phyloP scores from a whole-genome alignment of 768 basidiomycete species.

The Xerocomellus dryophilus region DNA sequence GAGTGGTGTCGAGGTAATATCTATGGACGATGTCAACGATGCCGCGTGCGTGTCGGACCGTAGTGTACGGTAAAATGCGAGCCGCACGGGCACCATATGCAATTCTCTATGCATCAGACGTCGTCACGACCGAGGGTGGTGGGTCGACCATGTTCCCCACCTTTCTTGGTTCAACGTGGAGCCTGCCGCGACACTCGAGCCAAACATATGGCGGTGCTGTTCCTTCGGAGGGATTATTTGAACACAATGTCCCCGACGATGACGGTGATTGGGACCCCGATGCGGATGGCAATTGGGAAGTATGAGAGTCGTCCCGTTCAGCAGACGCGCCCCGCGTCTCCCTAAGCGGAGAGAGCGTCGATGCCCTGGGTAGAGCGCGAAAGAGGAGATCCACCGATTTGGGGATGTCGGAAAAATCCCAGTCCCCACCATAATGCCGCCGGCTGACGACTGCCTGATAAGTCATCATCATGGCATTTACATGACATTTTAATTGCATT shows the following conservation, averaged over 20 bases:
- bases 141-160: conserved; percentile 11
- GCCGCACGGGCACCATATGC: conserved; percentile 27
- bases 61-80: conserved; percentile 40
- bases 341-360: background rate
- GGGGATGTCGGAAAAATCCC: too few relatives aligned
- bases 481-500: too few relatives aligned
- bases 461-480: too few relatives aligned
- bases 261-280: background rate
- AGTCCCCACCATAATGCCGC: too few relatives aligned
- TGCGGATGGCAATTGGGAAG: conserved; percentile 1
- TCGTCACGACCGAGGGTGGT: conserved; percentile 19
- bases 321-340: background rate
- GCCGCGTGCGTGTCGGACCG: conserved; percentile 3
- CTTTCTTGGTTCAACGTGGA: conserved; percentile 91
- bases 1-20: background rate
- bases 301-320: background rate
- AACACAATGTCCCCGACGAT: background rate
- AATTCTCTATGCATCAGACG: conserved; percentile 38
- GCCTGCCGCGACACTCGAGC: conserved; percentile 86
- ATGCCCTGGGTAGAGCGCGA: conserved; percentile 65
- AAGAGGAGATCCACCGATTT: conserved; percentile 81
- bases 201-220: conserved; percentile 60
- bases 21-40: background rate
- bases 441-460: too few relatives aligned
- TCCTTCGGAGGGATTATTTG: background rate